These are phyloP conservation scores for Xylariaceae sp. DNA, from an alignment of 2,329 filamentous ascomycete genomes.

Conservation along the genomic window DNA sequence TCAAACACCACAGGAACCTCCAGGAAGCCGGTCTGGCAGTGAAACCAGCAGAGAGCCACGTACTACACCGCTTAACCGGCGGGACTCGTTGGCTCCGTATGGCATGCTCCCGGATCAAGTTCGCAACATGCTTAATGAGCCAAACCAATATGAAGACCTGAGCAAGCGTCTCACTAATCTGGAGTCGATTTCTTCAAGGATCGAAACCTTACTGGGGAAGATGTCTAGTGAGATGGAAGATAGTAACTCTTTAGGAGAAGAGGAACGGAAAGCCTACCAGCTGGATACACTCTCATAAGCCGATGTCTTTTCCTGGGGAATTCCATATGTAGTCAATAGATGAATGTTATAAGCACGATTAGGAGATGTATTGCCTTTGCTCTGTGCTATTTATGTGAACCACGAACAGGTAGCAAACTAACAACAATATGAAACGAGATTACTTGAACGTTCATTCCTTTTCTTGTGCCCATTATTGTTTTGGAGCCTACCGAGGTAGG, in stretches of 20 bases:
- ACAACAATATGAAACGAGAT: background rate
- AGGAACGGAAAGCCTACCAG: constrained; percentile 26
- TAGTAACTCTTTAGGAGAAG: constrained; percentile 17
- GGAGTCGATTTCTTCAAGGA: constrained; percentile 45
- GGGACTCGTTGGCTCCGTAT: constrained; percentile 52
- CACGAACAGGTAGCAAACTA: background rate
- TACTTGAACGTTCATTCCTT: background rate
- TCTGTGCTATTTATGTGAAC: background rate
- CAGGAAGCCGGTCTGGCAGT: constrained; percentile 4
- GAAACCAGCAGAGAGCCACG: constrained; percentile 17
- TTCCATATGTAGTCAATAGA: background rate
- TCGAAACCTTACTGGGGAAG: constrained; percentile 43
- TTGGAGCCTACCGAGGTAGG: background rate
- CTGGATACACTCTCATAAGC: constrained; percentile 25
- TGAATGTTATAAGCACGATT: background rate
- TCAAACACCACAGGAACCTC: constrained; percentile 32
- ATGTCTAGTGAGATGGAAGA: constrained; percentile 29
- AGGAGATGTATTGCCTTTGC: background rate
- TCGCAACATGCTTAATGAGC: constrained; percentile 43
- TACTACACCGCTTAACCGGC: constrained; percentile 37
- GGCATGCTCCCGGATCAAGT: constrained; percentile 48
- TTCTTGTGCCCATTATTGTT: background rate
- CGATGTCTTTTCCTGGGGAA: constrained; percentile 12
- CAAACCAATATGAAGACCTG: constrained; percentile 42
- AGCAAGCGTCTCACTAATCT: constrained; percentile 42